A percentile compares a stretch with the other conserved stretches of the same genome.
Evolutionary conservation across 2,329 filamentous ascomycete species (phyloP).

Genomic region (Fusarium sp.): DNA sequence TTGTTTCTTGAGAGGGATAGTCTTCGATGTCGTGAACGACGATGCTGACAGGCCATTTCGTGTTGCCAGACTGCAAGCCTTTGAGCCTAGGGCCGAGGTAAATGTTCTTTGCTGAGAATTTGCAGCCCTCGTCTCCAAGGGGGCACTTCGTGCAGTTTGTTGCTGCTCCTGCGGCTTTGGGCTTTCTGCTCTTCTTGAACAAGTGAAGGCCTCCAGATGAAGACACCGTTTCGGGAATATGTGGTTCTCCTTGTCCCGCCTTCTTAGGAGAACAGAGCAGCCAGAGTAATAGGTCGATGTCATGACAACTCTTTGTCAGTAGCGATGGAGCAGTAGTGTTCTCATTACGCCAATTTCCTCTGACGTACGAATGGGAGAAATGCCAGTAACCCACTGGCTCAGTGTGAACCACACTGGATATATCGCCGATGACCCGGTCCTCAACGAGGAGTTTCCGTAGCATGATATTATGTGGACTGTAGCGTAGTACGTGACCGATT

Average conservation of each 20-base stretch:
- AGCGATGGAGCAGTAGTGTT: slow-evolving; percentile 82
- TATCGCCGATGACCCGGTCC: slow-evolving; percentile 82
- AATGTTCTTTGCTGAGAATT: slow-evolving; percentile 86
- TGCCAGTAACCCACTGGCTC: slow-evolving; percentile 98
- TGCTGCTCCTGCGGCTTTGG: slow-evolving; percentile 75
- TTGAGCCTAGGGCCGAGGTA: slow-evolving; percentile 75
- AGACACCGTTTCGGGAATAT: slow-evolving; percentile 80
- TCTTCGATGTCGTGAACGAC: slow-evolving; percentile 95
- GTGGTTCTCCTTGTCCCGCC: slow-evolving; percentile 62
- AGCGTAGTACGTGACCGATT: slow-evolving; percentile 92
- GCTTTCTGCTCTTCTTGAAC: slow-evolving; percentile 82
- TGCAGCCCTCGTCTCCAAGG: slow-evolving; percentile 75
- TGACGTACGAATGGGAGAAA: slow-evolving; percentile 89
- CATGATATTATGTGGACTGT: slow-evolving; percentile 91
- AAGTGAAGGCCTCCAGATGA: slow-evolving; percentile 82
- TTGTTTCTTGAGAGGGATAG: slow-evolving; percentile 61
- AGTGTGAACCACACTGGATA: slow-evolving; percentile 88
- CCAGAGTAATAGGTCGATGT: slow-evolving; percentile 94
- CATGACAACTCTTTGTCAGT: slow-evolving; percentile 95
- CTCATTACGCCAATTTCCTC: slow-evolving; percentile 92
- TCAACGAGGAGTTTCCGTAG: slow-evolving; percentile 81
- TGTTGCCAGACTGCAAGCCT: slow-evolving; percentile 73
- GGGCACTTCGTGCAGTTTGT: slow-evolving; percentile 88
- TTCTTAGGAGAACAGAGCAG: slow-evolving; percentile 78
- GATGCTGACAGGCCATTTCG: slow-evolving; percentile 85